Percentiles rank a stretch among this genome's conserved stretches.
Conservation (phyloP, 192 early-diverging fungal genomes). For the Coemansia sp. region DNA sequence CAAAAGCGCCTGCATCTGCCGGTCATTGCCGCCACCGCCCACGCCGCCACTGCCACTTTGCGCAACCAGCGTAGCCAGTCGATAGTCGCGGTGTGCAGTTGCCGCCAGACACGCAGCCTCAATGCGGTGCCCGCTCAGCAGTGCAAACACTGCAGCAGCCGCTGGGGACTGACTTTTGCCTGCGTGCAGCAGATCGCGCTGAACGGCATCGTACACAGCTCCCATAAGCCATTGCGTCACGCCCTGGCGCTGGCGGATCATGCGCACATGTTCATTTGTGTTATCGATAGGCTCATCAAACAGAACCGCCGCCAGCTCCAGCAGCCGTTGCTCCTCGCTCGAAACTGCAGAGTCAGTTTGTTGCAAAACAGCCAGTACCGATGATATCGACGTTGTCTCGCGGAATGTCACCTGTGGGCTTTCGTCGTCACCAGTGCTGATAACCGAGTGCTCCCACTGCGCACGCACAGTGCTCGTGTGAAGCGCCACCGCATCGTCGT, state of each 20-base stretch:
- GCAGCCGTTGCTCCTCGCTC: constrained; percentile 15
- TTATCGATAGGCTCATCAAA: constrained; percentile 21
- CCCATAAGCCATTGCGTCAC: constrained; percentile 67
- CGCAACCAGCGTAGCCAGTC: constrained; percentile 73
- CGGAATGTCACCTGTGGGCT: constrained; percentile 12
- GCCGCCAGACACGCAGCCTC: constrained; percentile 65
- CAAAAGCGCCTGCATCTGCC: constrained; percentile 33
- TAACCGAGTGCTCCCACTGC: constrained; percentile 27
- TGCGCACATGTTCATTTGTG: constrained; percentile 28
- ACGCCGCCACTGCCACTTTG: constrained; percentile 58
- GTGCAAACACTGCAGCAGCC: constrained; percentile 55
- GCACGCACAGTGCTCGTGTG: constrained; percentile 22
- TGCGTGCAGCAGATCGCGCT: constrained; percentile 44
- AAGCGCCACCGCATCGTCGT: constrained; percentile 5
- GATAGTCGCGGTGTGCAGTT: constrained; percentile 63
- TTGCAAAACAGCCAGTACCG: constrained; percentile 9
- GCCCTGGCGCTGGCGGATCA: constrained; percentile 56
- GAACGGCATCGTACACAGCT: constrained; percentile 53
- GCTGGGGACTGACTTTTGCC: constrained; percentile 23
- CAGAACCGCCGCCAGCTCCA: constrained; percentile 40
- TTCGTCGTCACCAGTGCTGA: background rate
- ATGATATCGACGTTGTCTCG: constrained; percentile 18
- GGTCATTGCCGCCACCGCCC: constrained; percentile 58
- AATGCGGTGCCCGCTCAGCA: constrained; percentile 63
- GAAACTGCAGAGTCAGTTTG: background rate